Conservation (phyloP, 257 asterid species). For the Salvia splendens region DNA sequence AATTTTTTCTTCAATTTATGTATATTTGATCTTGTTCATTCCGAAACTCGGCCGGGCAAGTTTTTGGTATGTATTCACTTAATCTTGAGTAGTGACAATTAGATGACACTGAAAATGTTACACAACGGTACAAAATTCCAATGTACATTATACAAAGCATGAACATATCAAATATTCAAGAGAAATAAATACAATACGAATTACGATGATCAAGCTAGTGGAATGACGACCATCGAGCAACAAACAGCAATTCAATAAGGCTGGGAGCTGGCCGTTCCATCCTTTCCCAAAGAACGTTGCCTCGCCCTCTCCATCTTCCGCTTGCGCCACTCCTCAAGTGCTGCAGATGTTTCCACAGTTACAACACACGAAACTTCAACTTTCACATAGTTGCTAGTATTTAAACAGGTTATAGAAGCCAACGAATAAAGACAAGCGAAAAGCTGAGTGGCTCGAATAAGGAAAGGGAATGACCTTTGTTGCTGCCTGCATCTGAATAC, state of each 20-base stretch:
- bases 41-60: no score
- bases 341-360: slow-evolving; percentile 39
- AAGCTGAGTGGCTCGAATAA: neutral
- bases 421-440: neutral
- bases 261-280: slow-evolving; percentile 41
- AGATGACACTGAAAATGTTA: no score
- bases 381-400: neutral
- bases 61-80: no score
- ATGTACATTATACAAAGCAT: neutral
- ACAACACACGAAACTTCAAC: neutral
- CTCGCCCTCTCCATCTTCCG: slow-evolving; percentile 91
- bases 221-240: neutral
- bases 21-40: no score
- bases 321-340: slow-evolving; percentile 89
- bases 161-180: neutral
- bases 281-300: slow-evolving; percentile 59
- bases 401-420: no score
- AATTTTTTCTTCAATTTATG: no score
- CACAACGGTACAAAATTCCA: no score
- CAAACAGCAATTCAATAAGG: slow-evolving; percentile 1
- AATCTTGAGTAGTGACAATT: no score
- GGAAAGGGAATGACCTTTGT: slow-evolving; percentile 52
- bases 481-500: slow-evolving; percentile 71
- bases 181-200: neutral
- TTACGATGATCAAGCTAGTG: neutral